Base-by-base conservation (phyloP, 2,329 filamentous ascomycete genomes). In the Hymenoscyphus occultus region DNA sequence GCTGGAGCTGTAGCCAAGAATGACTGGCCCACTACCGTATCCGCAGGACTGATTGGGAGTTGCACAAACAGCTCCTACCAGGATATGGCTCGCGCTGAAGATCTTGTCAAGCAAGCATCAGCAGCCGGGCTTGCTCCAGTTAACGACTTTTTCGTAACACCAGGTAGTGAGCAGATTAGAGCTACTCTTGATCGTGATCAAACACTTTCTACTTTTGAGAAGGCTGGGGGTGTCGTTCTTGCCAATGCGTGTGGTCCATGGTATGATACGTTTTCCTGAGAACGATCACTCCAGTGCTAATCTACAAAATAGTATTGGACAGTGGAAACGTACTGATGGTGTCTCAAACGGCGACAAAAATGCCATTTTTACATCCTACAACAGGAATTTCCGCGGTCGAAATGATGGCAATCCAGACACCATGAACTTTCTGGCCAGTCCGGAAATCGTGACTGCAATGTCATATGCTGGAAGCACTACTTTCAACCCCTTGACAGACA, bases 21-120 rank as follows among this genome's bases (percentile, higher is more conserved):
- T 78, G 82, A 90, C 60, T 99, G 95, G 95, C 95, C 95, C 1
- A 86, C 91, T 75, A 92, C 89, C 68, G 90, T 99, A 67, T 95
- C 93, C 13, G 94, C 95, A 32, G 93, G 93, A 61, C 84, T 99
- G 63, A 99, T 99, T 75, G 95, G 95, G 67, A 97, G 93, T 80
- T 99, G 95, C 83, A 99, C 95, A 60, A 99, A 99, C 84, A 96
- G 92, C 77, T 98, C 95, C 1, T 99, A 98, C 78, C 90, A 97
- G 79, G 95, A 99, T 77, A 99, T 99, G 95, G 96, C 93, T 42
- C 90, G 94, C 67, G 92, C 93, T 14, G 94, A 97, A 79, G 88
- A 93, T 75, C 86, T 99, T 64, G 92, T 98, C 65, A 93, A 94
- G 78, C 93, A 97, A 78, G 95, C 95, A 10, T 85, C 89, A 61